Conservation (phyloP, 306 rosid genomes). For the Amphicarpaea edgeworthii region DNA sequence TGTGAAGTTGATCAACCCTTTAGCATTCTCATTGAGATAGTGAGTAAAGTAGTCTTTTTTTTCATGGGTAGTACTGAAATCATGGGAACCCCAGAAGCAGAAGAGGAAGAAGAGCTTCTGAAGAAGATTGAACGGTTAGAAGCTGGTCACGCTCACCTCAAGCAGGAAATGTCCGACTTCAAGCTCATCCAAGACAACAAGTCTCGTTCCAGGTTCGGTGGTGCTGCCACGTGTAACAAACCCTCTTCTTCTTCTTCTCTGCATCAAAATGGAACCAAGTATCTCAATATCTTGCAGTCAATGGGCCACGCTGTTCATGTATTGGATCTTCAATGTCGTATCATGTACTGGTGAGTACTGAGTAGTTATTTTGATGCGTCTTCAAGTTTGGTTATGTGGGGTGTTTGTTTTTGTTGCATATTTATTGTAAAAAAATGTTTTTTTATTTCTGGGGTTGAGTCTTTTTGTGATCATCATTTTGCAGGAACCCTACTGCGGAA, state of each 20-base stretch:
- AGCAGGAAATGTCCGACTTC: slow-evolving; percentile 85
- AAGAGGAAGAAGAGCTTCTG: slow-evolving; percentile 63
- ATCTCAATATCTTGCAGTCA: slow-evolving; percentile 90
- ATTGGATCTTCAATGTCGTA: slow-evolving; percentile 72
- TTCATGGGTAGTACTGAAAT: background rate
- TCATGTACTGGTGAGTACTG: slow-evolving; percentile 78
- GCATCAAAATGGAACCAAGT: slow-evolving; percentile 58
- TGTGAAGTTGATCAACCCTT: background rate
- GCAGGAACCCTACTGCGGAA: slow-evolving; percentile 96
- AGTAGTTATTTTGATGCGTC: background rate
- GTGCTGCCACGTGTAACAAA: slow-evolving; percentile 53
- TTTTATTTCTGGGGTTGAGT: slow-evolving; percentile 31
- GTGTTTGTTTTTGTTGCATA: slow-evolving; percentile 31
- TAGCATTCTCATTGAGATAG: no score
- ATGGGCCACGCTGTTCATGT: slow-evolving; percentile 95
- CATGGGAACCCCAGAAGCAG: slow-evolving; percentile 69
- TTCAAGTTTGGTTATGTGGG: slow-evolving; percentile 26
- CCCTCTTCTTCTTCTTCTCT: slow-evolving; percentile 67
- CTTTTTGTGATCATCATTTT: slow-evolving; percentile 35
- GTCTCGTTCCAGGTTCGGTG: slow-evolving; percentile 79
- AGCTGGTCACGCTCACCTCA: slow-evolving; percentile 81
- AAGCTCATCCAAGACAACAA: slow-evolving; percentile 55
- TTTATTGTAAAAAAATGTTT: background rate
- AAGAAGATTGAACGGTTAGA: slow-evolving; percentile 85
- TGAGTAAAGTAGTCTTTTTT: no score